These are phyloP conservation scores for Lactifluus hygrophoroides DNA, from an alignment of 768 basidiomycete genomes.

Conservation along the genomic window DNA sequence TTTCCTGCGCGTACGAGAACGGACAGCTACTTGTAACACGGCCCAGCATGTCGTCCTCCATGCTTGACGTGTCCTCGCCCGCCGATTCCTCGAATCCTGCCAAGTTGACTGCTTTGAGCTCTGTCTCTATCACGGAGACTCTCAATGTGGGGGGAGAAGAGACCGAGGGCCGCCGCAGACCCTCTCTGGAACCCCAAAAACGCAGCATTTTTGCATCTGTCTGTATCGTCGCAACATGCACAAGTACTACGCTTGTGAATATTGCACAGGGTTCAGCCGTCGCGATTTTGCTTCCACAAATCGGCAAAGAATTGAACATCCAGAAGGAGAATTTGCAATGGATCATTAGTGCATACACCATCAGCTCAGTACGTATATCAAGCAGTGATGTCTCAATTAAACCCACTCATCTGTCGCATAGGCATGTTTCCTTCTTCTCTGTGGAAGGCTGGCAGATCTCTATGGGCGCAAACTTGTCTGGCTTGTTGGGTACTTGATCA, in stretches of 20 bases:
- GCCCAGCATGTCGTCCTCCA: neutral
- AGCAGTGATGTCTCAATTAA: too few species aligned
- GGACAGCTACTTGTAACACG: neutral
- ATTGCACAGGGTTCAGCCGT: constrained; percentile 22
- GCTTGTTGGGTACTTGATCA: constrained; percentile 45
- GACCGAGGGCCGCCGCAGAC: neutral
- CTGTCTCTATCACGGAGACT: neutral
- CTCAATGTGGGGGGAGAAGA: neutral
- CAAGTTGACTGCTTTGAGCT: neutral
- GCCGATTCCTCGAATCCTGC: neutral
- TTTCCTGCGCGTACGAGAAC: neutral
- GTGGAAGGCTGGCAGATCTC: constrained; percentile 72
- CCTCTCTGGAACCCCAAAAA: neutral
- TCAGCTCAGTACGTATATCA: constrained; percentile 47
- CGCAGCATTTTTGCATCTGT: constrained; percentile 10
- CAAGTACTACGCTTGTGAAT: constrained; percentile 28
- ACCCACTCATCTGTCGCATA: constrained; percentile 22
- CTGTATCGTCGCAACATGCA: constrained; percentile 24
- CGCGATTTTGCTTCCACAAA: constrained; percentile 26
- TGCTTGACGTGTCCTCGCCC: neutral
- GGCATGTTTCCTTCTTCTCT: constrained; percentile 73
- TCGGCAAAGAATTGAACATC: constrained; percentile 36
- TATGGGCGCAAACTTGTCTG: constrained; percentile 69
- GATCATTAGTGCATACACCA: constrained; percentile 56
- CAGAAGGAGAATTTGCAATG: constrained; percentile 51